phyloP scores from a whole-genome alignment of 257 asterid genomes.

The Fraxinus excelsior region DNA sequence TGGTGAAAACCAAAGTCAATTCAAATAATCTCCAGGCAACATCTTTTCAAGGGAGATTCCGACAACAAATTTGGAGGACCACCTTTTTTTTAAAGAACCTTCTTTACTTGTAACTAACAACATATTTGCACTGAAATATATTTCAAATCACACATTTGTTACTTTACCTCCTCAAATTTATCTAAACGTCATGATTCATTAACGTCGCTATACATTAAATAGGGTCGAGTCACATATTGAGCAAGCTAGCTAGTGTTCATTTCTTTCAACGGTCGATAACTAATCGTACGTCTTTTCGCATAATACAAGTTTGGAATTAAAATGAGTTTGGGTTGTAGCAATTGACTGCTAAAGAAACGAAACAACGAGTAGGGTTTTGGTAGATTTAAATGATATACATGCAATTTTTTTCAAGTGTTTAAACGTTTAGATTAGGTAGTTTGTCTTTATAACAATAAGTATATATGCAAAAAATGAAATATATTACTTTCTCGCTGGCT shows the following conservation, averaged over 20 bases:
- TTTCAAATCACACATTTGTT: background rate
- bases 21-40: constrained; percentile 8
- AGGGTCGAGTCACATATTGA: background rate
- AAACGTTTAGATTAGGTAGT: background rate
- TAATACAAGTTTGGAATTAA: background rate
- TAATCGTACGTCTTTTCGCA: background rate
- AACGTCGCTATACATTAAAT: too few species aligned
- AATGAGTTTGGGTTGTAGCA: background rate
- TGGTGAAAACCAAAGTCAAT: background rate
- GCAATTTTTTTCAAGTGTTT: background rate
- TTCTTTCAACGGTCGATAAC: background rate
- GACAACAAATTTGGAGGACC: background rate
- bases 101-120: background rate
- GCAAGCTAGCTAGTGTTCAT: background rate
- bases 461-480: background rate
- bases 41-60: background rate
- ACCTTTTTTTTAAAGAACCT: background rate
- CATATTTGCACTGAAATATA: background rate
- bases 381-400: background rate
- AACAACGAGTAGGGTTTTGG: too few species aligned
- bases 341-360: too few species aligned
- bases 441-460: background rate
- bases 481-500: background rate
- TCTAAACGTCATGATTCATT: background rate
- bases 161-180: background rate